Base-by-base conservation (phyloP, 768 basidiomycete genomes). In the Cyathus striatus region DNA sequence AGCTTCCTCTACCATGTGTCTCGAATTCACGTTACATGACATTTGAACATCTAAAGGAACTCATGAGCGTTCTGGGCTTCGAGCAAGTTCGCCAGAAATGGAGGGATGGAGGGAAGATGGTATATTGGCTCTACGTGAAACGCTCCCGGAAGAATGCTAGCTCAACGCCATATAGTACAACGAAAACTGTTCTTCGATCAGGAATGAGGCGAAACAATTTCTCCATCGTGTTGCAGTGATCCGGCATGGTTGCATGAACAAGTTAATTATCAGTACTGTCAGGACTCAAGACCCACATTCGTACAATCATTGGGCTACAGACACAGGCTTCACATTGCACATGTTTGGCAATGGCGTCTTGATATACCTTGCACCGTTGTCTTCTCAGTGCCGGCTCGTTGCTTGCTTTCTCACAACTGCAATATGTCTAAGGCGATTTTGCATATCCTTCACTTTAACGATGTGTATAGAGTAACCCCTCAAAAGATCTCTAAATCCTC, bases 1-100 rank as follows among this genome's bases (percentile, higher is more conserved):
- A 90, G 88, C 78, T 96, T 9, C 93, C 93, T 2, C 68, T 85
- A 14, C 83, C 93, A 3, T 96, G 93, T 57, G 72, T 94, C 12
- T 59, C 70, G 22, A 96, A 96, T 59, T 94, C 92, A 3, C 79
- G 93, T 12, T 94, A 93, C 58, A 62, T 90, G 49, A 77, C 82
- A 7, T 68, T 76, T 14, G 72, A 76, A 16, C 75, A 74, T 35
- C 69, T 93, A 5, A 61, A 61, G 18, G 57, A 57, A 2, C 62
- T 90, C 33, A 82, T 90, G 83, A 44, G 55, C 0, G 53, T 63
- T 5, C 56, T 90, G 5, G 89, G 89, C 0, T 93, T 92, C 55
- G 54, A 49, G 0, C 65, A 80, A 54, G 56, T 85, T 17, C 70
- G 75, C 43, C 71, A 70, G 35, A 71, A 74, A 48, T 87, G 83